Evolutionary conservation across 2,329 filamentous ascomycete species (phyloP).

Genomic region (Corynespora cassiicola): DNA sequence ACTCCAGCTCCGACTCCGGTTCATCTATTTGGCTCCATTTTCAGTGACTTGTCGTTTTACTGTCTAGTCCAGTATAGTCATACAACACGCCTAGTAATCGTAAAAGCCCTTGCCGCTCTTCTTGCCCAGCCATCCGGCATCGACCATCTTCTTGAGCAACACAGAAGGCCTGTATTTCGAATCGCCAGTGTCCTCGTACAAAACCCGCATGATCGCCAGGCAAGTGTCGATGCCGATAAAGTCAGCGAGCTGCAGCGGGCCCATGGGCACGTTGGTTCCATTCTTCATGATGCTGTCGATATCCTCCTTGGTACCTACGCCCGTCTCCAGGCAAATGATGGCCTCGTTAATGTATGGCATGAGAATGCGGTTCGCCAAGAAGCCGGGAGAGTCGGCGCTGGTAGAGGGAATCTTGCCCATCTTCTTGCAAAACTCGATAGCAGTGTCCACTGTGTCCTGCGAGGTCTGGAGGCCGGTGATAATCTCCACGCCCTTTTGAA

Average conservation of each 20-base stretch:
- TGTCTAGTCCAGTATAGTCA: background rate
- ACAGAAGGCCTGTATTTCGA: conserved; percentile 94
- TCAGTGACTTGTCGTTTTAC: background rate
- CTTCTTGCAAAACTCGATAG: conserved; percentile 82
- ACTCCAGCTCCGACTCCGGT: too few relatives aligned
- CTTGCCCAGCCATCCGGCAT: conserved; percentile 97
- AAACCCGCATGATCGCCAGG: conserved; percentile 93
- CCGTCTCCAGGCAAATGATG: conserved; percentile 92
- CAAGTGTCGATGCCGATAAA: conserved; percentile 98
- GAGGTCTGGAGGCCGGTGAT: conserved; percentile 94
- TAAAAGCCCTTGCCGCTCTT: conserved; percentile 98
- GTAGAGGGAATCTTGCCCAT: conserved; percentile 94
- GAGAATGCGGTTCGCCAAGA: conserved; percentile 93
- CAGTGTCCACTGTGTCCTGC: conserved; percentile 77
- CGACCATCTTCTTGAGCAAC: conserved; percentile 91
- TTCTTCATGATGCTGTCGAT: conserved; percentile 99
- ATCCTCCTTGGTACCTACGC: conserved; percentile 84
- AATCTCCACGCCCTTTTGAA: conserved; percentile 98
- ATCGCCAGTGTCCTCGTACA: conserved; percentile 90
- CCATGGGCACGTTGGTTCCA: conserved; percentile 98
- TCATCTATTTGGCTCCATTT: background rate
- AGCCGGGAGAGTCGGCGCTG: conserved; percentile 89
- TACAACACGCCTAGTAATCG: conserved; percentile 67
- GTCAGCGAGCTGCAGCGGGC: conserved; percentile 88
- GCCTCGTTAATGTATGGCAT: conserved; percentile 99